Evolutionary conservation across 164 flowering plant species (phyloP).

Genomic region (Santalum album): DNA sequence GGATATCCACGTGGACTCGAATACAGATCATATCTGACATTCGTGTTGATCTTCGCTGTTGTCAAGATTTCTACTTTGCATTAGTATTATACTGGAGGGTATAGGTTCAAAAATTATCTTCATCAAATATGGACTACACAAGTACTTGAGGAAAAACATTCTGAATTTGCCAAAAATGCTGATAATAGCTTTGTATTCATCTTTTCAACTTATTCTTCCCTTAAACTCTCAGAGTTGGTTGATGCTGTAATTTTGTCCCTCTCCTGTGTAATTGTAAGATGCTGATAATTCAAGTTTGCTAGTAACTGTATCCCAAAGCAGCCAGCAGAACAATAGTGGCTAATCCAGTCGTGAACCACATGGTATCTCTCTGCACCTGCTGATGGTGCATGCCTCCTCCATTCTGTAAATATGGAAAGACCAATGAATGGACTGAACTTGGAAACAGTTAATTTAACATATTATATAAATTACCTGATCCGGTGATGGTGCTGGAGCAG

Average conservation of each 20-base stretch:
- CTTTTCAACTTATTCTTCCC: too few species aligned
- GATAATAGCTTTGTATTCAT: not conserved
- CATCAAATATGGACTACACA: not conserved
- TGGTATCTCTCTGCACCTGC: constrained; percentile 15
- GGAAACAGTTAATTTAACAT: not conserved
- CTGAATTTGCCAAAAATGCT: constrained; percentile 1
- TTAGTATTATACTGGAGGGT: not conserved
- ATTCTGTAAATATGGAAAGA: constrained; percentile 27
- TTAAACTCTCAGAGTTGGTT: not conserved
- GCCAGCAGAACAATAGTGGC: constrained; percentile 21
- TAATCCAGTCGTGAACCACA: constrained; percentile 21
- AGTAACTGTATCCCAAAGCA: constrained; percentile 16
- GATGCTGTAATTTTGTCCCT: constrained; percentile 3
- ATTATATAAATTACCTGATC: constrained; percentile 23
- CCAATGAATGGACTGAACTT: too few species aligned
- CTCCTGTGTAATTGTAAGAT: not conserved
- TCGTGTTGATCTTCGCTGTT: too few species aligned
- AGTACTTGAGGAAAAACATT: not conserved
- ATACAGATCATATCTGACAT: constrained; percentile 25
- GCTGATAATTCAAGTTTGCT: constrained; percentile 5
- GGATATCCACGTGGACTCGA: constrained; percentile 23
- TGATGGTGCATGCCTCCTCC: constrained; percentile 22
- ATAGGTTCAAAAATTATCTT: constrained; percentile 1
- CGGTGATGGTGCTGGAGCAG: constrained; percentile 43
- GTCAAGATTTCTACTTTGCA: too few species aligned